Evolutionary conservation across 495 filamentous ascomycete genomes (phyloP).

Genomic region (Articulospora tetracladia): DNA sequence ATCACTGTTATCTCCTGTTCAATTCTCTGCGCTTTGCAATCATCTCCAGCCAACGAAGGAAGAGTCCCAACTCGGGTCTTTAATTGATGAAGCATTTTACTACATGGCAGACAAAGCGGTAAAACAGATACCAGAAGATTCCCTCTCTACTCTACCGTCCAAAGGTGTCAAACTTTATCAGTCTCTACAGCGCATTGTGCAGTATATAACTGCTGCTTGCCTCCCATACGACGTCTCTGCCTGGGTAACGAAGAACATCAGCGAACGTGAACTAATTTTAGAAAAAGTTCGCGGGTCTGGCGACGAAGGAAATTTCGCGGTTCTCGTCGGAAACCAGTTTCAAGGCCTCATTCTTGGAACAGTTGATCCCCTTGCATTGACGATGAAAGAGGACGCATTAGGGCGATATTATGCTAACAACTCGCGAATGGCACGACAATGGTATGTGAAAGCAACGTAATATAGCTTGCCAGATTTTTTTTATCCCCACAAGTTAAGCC

Average conservation of each 20-base stretch:
- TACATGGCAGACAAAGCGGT: conserved; percentile 1
- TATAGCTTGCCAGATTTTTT: no score
- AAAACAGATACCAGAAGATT: background rate
- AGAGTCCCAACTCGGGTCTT: background rate
- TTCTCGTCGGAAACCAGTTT: background rate
- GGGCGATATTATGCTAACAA: conserved; percentile 6
- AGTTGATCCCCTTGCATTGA: background rate
- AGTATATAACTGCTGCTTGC: background rate
- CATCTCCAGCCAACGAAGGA: background rate
- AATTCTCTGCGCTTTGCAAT: background rate
- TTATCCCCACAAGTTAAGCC: background rate
- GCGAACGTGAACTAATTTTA: background rate
- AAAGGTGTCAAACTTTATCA: background rate
- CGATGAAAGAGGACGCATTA: conserved; percentile 2
- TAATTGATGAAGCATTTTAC: conserved; percentile 2
- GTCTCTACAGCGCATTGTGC: background rate
- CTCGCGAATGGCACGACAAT: conserved; percentile 2
- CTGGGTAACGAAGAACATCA: background rate
- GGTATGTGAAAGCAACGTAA: background rate
- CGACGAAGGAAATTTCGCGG: conserved; percentile 1
- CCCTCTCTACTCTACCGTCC: background rate
- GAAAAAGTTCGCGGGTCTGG: background rate
- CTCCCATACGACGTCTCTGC: background rate
- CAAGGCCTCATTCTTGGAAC: background rate
- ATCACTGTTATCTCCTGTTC: background rate